Conservation (phyloP, 352 stramenopile genomes). For the Phytophthora litchii region DNA sequence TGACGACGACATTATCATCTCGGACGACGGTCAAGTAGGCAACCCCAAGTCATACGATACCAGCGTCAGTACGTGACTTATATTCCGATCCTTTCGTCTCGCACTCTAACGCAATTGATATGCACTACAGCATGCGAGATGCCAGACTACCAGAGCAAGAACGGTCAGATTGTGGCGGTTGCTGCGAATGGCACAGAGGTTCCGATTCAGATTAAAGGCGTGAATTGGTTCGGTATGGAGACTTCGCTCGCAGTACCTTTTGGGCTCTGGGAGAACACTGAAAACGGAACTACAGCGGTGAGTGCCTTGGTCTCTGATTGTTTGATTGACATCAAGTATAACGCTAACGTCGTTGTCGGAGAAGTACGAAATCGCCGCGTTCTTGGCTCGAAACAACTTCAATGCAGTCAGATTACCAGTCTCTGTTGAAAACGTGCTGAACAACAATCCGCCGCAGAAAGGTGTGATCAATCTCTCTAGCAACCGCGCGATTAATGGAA, state of each 20-base stretch:
- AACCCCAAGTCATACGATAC: conserved; percentile 71
- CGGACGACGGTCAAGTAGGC: conserved; percentile 59
- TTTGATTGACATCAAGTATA: not conserved
- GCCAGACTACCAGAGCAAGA: conserved; percentile 81
- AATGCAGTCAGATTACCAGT: conserved; percentile 76
- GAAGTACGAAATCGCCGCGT: conserved; percentile 79
- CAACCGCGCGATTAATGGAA: conserved; percentile 79
- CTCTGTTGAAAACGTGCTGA: conserved; percentile 70
- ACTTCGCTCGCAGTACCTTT: conserved; percentile 68
- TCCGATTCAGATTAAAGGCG: conserved; percentile 70
- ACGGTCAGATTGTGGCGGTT: conserved; percentile 63
- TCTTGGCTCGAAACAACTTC: conserved; percentile 85
- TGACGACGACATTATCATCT: conserved; percentile 41
- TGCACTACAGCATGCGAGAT: conserved; percentile 50
- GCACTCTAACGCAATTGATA: conserved; percentile 1
- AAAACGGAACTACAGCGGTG: conserved; percentile 74
- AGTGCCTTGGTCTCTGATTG: conserved; percentile 3
- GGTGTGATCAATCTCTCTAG: conserved; percentile 70
- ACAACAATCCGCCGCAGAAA: conserved; percentile 62
- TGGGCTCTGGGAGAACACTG: conserved; percentile 76
- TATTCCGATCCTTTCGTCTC: not conserved
- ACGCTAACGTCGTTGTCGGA: not conserved
- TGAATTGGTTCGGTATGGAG: conserved; percentile 87
- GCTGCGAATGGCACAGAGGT: conserved; percentile 73
- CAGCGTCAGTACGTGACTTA: conserved; percentile 33